Conservation (phyloP, 2,329 filamentous ascomycete genomes). For the Hyphodiscus sp. region DNA sequence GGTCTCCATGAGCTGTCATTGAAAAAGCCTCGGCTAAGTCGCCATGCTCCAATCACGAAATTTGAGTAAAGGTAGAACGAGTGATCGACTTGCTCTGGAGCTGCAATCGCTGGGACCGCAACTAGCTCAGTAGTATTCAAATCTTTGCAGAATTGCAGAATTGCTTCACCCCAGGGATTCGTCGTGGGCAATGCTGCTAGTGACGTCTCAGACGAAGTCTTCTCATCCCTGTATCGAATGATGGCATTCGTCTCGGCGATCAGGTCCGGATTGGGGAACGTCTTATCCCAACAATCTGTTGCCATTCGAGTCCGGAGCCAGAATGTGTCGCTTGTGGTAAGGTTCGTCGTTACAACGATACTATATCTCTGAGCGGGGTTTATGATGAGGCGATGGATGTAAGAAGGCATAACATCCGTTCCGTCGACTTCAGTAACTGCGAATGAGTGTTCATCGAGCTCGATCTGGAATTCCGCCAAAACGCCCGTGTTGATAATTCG, state of each 20-base stretch:
- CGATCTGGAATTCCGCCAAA: slow-evolving; percentile 63
- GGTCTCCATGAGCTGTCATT: slow-evolving; percentile 46
- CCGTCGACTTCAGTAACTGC: slow-evolving; percentile 62
- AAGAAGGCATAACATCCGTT: slow-evolving; percentile 52
- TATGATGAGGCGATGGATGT: slow-evolving; percentile 53
- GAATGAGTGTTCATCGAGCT: slow-evolving; percentile 58
- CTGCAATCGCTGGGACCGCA: slow-evolving; percentile 35
- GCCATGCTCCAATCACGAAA: slow-evolving; percentile 50
- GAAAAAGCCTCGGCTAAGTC: slow-evolving; percentile 48
- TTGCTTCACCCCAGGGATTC: slow-evolving; percentile 36
- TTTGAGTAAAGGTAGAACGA: slow-evolving; percentile 46
- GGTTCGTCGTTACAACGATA: slow-evolving; percentile 53
- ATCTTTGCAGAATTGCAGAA: slow-evolving; percentile 12
- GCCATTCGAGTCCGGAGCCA: slow-evolving; percentile 56
- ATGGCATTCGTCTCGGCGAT: neutral
- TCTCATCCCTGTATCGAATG: neutral
- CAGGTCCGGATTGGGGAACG: slow-evolving; percentile 29
- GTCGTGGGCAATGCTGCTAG: neutral
- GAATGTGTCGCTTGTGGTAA: slow-evolving; percentile 44
- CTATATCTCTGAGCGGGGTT: slow-evolving; percentile 64
- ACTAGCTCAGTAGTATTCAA: slow-evolving; percentile 34
- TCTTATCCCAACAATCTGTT: slow-evolving; percentile 47
- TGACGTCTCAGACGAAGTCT: neutral
- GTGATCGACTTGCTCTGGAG: slow-evolving; percentile 38
- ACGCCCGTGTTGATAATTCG: slow-evolving; percentile 62